Percentiles rank a stretch among this genome's conserved stretches.
Conservation (phyloP, 2,329 filamentous ascomycete genomes). For the Pseudogymnoascus sp. region DNA sequence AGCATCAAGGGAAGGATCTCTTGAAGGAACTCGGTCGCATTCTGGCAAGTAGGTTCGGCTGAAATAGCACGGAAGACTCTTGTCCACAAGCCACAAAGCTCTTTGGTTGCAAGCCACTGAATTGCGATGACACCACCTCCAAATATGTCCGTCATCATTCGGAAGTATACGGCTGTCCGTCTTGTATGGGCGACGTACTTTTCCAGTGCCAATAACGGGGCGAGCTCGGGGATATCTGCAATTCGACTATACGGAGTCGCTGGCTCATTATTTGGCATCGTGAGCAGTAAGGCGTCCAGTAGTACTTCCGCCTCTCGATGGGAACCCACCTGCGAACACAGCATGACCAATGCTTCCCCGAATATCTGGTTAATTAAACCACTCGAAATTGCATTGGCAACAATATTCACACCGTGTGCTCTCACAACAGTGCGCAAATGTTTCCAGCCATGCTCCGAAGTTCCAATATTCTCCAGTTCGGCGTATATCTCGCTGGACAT, state of each 20-base stretch:
- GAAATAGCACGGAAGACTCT: conserved; percentile 31
- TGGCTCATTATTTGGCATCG: conserved; percentile 30
- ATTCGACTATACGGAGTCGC: conserved; percentile 27
- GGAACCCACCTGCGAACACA: conserved; percentile 32
- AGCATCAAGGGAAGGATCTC: conserved; percentile 10
- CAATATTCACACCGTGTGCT: conserved; percentile 37
- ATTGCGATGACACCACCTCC: conserved; percentile 28
- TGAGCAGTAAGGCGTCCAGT: conserved; percentile 28
- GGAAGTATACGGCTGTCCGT: conserved; percentile 29
- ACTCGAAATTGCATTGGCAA: conserved; percentile 35
- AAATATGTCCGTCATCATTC: conserved; percentile 31
- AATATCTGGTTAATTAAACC: conserved; percentile 35
- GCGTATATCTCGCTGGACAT: conserved; percentile 39
- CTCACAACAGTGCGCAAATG: conserved; percentile 38
- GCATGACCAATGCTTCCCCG: conserved; percentile 32
- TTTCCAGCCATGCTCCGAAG: conserved; percentile 35
- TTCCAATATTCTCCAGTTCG: conserved; percentile 38
- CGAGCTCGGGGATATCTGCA: conserved; percentile 21
- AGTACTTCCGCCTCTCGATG: conserved; percentile 35
- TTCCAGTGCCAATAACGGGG: conserved; percentile 29
- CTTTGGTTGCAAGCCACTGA: conserved; percentile 37
- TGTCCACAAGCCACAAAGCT: conserved; percentile 35
- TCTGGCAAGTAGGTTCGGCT: conserved; percentile 17
- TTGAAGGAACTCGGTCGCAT: conserved; percentile 4
- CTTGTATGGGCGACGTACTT: conserved; percentile 28